phyloP scores from a whole-genome alignment of 2,329 filamentous ascomycete species.

The Fusarium nodosum region DNA sequence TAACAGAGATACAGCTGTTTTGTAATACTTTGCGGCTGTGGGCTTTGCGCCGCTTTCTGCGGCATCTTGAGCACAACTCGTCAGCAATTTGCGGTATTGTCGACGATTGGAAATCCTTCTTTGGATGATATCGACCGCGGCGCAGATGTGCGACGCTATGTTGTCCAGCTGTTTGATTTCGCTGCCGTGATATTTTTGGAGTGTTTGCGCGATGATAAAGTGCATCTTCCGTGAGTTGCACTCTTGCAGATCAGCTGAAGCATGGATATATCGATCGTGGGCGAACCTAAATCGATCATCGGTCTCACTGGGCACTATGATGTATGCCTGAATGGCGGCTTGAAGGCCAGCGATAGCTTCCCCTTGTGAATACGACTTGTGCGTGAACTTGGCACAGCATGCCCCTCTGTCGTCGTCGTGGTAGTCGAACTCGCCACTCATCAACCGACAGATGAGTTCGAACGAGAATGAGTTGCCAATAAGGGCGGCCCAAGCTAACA shows the following conservation, averaged over 20 bases:
- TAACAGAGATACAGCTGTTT: conserved; percentile 80
- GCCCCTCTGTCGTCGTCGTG: conserved; percentile 61
- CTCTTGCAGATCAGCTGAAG: conserved; percentile 77
- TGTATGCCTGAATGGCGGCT: conserved; percentile 81
- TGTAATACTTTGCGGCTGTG: conserved; percentile 86
- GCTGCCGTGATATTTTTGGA: conserved; percentile 77
- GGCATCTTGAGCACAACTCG: conserved; percentile 82
- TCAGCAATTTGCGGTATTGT: conserved; percentile 80
- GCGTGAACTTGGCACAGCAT: conserved; percentile 43
- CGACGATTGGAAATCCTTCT: conserved; percentile 70
- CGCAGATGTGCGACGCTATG: conserved; percentile 84
- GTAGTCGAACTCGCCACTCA: conserved; percentile 80
- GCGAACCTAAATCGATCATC: conserved; percentile 91
- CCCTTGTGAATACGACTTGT: conserved; percentile 67
- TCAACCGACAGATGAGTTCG: conserved; percentile 79
- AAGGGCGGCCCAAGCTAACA: conserved; percentile 88
- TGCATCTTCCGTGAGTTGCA: conserved; percentile 85
- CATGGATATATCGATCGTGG: conserved; percentile 88
- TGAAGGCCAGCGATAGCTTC: conserved; percentile 86
- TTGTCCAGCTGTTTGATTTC: conserved; percentile 77
- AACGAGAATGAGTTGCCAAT: conserved; percentile 89
- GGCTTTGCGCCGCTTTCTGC: conserved; percentile 85
- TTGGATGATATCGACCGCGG: conserved; percentile 81
- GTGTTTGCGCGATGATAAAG: conserved; percentile 85
- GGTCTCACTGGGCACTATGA: conserved; percentile 83